A percentile compares a stretch with the other conserved stretches of the same genome.
Conservation (phyloP, 106 monocot species). For the Dactylorhiza incarnata region DNA sequence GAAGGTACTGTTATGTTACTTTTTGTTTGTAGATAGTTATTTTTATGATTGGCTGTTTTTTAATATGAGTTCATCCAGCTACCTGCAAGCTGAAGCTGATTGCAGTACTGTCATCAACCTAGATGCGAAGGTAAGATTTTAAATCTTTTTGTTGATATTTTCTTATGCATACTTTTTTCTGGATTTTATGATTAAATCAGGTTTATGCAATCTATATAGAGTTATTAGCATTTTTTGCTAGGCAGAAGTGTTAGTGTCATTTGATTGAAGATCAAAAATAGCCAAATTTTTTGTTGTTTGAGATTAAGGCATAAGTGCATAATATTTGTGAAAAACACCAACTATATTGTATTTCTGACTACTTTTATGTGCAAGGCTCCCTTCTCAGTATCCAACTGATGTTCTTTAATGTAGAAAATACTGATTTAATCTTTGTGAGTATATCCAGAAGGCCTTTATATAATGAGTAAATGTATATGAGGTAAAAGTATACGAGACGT, state of each 20-base stretch:
- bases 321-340: background rate
- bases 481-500: too few species aligned
- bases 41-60: slow-evolving; percentile 8
- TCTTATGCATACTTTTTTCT: background rate
- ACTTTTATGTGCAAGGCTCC: too few species aligned
- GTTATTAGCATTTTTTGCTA: background rate
- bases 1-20: slow-evolving; percentile 44
- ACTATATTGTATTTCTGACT: background rate
- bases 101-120: slow-evolving; percentile 75
- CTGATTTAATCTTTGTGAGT: too few species aligned
- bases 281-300: background rate
- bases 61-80: slow-evolving; percentile 36
- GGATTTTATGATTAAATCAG: background rate
- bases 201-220: background rate
- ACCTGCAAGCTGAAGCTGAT: slow-evolving; percentile 88
- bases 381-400: too few species aligned
- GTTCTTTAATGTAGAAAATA: too few species aligned
- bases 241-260: background rate
- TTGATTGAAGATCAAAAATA: background rate
- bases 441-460: too few species aligned
- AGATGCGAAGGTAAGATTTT: slow-evolving; percentile 75
- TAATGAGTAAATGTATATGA: too few species aligned
- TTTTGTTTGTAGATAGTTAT: slow-evolving; percentile 5
- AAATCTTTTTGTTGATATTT: background rate
- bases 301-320: background rate